Evolutionary conservation across 2,329 filamentous ascomycete genomes (phyloP), one percentile per base, ranked within the genome.

Genomic region (Scedosporium aurantiacum): DNA sequence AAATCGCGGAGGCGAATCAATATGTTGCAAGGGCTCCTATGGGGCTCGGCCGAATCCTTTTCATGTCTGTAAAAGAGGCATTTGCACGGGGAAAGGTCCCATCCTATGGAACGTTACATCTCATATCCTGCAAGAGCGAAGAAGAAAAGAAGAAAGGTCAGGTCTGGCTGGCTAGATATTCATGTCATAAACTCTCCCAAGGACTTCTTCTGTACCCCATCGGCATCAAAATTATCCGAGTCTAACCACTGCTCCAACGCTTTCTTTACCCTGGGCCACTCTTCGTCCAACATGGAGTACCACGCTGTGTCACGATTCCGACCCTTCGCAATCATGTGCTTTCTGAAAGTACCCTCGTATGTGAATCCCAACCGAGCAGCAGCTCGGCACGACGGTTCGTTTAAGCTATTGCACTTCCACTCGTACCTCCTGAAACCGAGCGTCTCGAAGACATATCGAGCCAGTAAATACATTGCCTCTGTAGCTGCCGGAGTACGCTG

Each of bases 321-420:
- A 0, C 82, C 84, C 65, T 82, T 84, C 6, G 80, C 66, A 32
- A 87, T 74, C 77, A 85, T 78, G 67, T 88, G 83, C 64, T 84
- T 81, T 60, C 72, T 73, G 64, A 87, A 86, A 0, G 78, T 66
- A 0, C 85, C 85, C 68, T 88, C 85, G 65, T 72, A 82, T 0
- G 69, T 69, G 65, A 87, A 88, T 0, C 85, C 85, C 7, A 86
- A 68, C 2, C 85, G 72, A 65, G 71, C 62, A 0, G 85, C 85
- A 0, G 85, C 84, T 3, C 76, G 71, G 14, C 76, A 71, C 54
- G 82, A 85, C 0, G 78, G 73, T 41, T 66, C 72, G 67, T 88
- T 88, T 10, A 83, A 70, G 16, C 75, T 65, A 67, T 87, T 78
- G 60, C 82, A 83, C 66, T 87, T 88, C 84, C 85, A 88, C 68